phyloP scores from a whole-genome alignment of 169 alveolate species.

The Eimeria praecox region DNA sequence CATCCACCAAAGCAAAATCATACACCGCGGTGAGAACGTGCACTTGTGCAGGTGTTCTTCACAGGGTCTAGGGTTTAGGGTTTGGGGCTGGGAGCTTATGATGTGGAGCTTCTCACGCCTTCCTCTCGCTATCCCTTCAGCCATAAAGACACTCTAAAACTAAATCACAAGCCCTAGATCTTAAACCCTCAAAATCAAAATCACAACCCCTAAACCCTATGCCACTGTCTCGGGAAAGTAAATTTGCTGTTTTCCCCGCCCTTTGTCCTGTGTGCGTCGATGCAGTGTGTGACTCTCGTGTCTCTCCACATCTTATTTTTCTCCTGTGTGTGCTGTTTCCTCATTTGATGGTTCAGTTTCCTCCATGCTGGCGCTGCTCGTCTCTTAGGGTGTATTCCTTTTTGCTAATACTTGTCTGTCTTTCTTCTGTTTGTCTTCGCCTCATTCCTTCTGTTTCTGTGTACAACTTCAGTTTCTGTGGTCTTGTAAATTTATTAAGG shows the following conservation, averaged over 20 bases:
- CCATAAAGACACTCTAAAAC: not conserved
- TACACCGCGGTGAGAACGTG: slow-evolving; percentile 92
- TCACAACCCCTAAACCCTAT: not conserved
- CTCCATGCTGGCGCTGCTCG: not conserved
- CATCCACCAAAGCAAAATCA: slow-evolving; percentile 91
- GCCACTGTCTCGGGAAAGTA: not conserved
- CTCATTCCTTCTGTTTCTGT: not conserved
- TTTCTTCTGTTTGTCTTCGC: not conserved
- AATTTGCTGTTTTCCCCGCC: not conserved
- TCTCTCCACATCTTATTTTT: not conserved
- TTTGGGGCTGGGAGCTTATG: not conserved
- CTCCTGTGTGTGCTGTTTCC: not conserved
- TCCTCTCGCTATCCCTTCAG: not conserved
- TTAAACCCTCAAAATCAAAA: not conserved
- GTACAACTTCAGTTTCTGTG: too few relatives aligned
- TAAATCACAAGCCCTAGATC: not conserved
- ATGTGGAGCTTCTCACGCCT: not conserved
- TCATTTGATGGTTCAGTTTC: too few relatives aligned
- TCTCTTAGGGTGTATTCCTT: not conserved
- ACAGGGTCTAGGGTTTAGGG: not conserved
- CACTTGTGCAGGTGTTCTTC: not conserved
- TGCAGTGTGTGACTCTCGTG: not conserved
- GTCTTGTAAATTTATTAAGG: too few relatives aligned
- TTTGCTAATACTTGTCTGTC: not conserved
- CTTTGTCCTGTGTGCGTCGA: not conserved